Evolutionary conservation across 1,284 basidiomycete species (phyloP).

Genomic region (Rhizopogon parksii): DNA sequence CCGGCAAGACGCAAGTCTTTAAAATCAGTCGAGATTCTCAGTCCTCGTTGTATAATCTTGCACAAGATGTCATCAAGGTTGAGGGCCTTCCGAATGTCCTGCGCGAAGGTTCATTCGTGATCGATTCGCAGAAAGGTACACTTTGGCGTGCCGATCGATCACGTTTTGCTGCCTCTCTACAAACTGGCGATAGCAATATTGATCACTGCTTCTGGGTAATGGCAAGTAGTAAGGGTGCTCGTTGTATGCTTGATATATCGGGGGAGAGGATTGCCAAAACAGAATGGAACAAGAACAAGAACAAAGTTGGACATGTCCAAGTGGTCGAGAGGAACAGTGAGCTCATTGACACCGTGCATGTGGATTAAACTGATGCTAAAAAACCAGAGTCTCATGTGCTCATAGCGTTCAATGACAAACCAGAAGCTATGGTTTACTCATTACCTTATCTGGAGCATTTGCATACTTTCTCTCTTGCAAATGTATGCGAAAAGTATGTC

Average conservation of each 20-base stretch:
- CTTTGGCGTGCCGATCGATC: slow-evolving; percentile 40
- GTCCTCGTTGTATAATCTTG: slow-evolving; percentile 44
- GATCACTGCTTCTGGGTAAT: slow-evolving; percentile 9
- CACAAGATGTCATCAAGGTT: slow-evolving; percentile 27
- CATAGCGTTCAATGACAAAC: slow-evolving; percentile 54
- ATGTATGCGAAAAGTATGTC: slow-evolving; percentile 34
- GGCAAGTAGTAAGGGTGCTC: slow-evolving; percentile 19
- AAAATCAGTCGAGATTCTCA: slow-evolving; percentile 38
- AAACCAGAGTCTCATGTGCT: slow-evolving; percentile 52
- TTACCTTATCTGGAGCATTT: slow-evolving; percentile 60
- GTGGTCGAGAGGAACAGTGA: slow-evolving; percentile 51
- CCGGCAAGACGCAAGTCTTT: slow-evolving; percentile 56
- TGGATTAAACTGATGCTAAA: background rate
- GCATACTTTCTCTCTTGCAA: slow-evolving; percentile 42
- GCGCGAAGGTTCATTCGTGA: slow-evolving; percentile 47
- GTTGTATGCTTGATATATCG: slow-evolving; percentile 48
- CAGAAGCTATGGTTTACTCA: slow-evolving; percentile 57
- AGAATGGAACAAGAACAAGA: slow-evolving; percentile 51
- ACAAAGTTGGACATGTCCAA: slow-evolving; percentile 41
- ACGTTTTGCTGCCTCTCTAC: slow-evolving; percentile 32
- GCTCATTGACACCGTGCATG: slow-evolving; percentile 8
- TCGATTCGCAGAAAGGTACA: slow-evolving; percentile 55
- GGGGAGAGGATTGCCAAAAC: slow-evolving; percentile 52
- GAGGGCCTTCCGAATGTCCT: slow-evolving; percentile 51
- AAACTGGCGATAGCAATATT: slow-evolving; percentile 4